phyloP scores from a whole-genome alignment of 2,329 filamentous ascomycete genomes.

The Gaeumannomyces sp. region DNA sequence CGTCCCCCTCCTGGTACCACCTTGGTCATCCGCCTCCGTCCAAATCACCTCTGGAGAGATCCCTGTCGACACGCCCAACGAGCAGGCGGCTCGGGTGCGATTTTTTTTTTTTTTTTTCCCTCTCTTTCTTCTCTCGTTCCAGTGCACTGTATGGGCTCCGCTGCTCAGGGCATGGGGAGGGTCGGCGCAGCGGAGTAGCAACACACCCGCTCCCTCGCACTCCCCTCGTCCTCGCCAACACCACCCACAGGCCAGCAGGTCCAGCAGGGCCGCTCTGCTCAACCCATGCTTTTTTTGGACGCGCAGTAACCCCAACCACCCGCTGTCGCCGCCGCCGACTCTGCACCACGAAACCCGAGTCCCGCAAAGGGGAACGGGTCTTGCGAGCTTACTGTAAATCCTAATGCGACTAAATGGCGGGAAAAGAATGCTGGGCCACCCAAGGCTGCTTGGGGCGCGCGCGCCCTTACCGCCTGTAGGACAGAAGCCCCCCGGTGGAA shows the following conservation, averaged over 20 bases:
- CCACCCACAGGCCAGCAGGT: background rate
- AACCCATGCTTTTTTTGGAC: background rate
- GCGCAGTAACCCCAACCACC: background rate
- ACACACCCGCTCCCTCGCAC: background rate
- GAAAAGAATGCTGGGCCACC: background rate
- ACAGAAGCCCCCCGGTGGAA: background rate
- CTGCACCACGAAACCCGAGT: background rate
- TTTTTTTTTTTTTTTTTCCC: no score
- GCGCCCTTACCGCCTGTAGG: background rate
- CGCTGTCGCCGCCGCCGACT: background rate
- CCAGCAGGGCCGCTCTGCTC: background rate
- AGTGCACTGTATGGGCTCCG: background rate
- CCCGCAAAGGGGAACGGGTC: background rate
- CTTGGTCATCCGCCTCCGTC: slow-evolving; percentile 9
- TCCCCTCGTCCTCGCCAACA: background rate
- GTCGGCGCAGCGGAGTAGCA: background rate
- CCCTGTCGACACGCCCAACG: background rate
- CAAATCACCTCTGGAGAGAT: no score
- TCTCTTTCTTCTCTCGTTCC: no score
- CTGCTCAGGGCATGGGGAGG: no score
- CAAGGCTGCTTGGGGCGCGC: no score
- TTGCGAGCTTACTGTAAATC: background rate
- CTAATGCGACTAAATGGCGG: background rate
- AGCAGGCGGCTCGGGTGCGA: background rate
- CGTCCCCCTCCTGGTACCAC: slow-evolving; percentile 9